Base-by-base conservation (phyloP, 306 rosid species). In the Benincasa hispida region DNA sequence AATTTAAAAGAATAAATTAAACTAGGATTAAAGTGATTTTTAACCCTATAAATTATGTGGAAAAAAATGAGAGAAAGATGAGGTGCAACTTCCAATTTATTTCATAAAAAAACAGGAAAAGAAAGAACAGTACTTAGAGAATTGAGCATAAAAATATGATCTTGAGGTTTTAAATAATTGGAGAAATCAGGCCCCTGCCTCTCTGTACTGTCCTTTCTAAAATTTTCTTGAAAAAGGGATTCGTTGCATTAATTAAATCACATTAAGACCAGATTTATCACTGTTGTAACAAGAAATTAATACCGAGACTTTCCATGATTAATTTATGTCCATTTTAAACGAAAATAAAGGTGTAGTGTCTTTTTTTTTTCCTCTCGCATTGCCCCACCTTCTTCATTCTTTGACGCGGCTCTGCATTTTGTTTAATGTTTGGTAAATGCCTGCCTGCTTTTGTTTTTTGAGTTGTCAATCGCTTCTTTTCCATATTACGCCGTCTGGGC, bases 331-430 rank as follows among this genome's bases (percentile, higher is more conserved):
- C 25, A 22, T 24, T 45, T 50, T 7, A 1, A n/a, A n/a, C n/a
- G n/a, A n/a, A n/a, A n/a, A n/a, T n/a, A 35, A 65, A 66, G 73
- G 48, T 7, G 15, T 1, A 19, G 48, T 65, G 45, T 65, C 28
- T 35, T 63, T 67, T 65, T 35, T 35, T 67, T 39, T 39, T 15
- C 32, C n/a, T 67, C 55, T 48, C 18, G 2, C n/a, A 34, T 19
- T 32, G 45, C 69, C 74, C 74, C 55, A 13, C 74, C 50, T 68
- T 21, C 32, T 66, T 13, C 35, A 0, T 42, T 37, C 34, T 41
- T 68, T 68, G 55, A 68, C 74, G 74, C 74, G 74, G 12, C 74
- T 42, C 74, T 42, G 50, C 74, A 32, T 17, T 24, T n/a, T 37
- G 17, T 66, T 66, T 37, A 37, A 27, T 42, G 74, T 67, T 67